Percentiles rank a stretch among this genome's conserved stretches.
phyloP scores from a whole-genome alignment of 257 asterid genomes.

The Solanum corneliomulleri region DNA sequence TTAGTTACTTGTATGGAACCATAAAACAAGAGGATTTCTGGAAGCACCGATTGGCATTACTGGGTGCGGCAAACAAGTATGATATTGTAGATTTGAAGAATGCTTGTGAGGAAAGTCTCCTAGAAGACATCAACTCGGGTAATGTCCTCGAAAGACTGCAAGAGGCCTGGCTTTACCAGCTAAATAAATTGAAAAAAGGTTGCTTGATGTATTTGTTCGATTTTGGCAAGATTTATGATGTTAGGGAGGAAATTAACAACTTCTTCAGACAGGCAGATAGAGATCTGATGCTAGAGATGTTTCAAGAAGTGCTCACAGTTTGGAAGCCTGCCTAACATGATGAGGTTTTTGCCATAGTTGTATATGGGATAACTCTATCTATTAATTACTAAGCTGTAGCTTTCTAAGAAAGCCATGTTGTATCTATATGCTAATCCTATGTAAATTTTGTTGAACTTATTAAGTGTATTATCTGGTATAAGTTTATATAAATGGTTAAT shows the following conservation, averaged over 20 bases:
- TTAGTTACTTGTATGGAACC: slow-evolving; percentile 71
- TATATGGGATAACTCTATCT: not conserved
- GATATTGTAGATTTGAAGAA: slow-evolving; percentile 68
- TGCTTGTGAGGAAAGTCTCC: slow-evolving; percentile 79
- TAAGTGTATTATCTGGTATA: not conserved
- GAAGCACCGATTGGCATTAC: slow-evolving; percentile 75
- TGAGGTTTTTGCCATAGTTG: not conserved
- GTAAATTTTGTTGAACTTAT: not conserved
- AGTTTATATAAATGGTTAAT: not conserved
- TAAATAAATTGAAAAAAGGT: slow-evolving; percentile 66
- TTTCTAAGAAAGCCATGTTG: not conserved
- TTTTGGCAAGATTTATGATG: slow-evolving; percentile 84
- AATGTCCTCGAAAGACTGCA: slow-evolving; percentile 92
- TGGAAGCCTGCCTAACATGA: slow-evolving; percentile 53
- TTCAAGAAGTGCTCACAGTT: slow-evolving; percentile 64
- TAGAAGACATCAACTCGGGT: slow-evolving; percentile 72
- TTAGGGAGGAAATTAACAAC: slow-evolving; percentile 58
- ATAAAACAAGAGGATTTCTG: slow-evolving; percentile 79
- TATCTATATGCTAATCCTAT: not conserved
- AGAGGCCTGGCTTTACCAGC: slow-evolving; percentile 92
- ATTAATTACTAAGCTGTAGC: not conserved
- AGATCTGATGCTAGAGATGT: slow-evolving; percentile 78
- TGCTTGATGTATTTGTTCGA: slow-evolving; percentile 80
- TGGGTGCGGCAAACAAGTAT: slow-evolving; percentile 87
- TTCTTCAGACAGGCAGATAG: slow-evolving; percentile 67